Conservation (phyloP, 1,284 basidiomycete species). For the Pseudomicrostroma phylloplanum region DNA sequence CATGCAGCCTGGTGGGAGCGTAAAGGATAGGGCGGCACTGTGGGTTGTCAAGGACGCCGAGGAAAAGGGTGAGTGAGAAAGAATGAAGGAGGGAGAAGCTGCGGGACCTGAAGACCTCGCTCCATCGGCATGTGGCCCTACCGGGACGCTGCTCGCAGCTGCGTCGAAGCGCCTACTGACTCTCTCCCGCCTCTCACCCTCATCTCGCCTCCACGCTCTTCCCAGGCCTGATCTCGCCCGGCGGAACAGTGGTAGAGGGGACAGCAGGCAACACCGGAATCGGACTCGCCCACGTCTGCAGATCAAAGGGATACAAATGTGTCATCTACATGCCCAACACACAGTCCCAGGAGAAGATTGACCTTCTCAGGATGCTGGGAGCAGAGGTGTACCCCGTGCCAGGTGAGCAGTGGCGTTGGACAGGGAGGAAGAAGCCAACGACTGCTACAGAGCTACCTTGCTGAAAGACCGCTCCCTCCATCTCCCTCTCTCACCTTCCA, state of each 20-base stretch:
- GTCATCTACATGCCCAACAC: constrained; percentile 99
- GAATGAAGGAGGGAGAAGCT: not conserved
- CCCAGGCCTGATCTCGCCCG: constrained; percentile 64
- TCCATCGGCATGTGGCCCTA: too few species aligned
- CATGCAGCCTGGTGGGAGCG: constrained; percentile 96
- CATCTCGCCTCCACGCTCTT: not conserved
- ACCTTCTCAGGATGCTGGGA: constrained; percentile 90
- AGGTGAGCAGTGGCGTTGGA: constrained; percentile 42
- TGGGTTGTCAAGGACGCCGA: constrained; percentile 86
- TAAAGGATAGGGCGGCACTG: constrained; percentile 94
- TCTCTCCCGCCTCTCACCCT: not conserved
- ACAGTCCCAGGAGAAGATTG: constrained; percentile 92
- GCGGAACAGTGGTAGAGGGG: constrained; percentile 93
- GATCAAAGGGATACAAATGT: constrained; percentile 65
- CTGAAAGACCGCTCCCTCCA: not conserved
- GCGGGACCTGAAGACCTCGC: too few species aligned
- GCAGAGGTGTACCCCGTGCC: constrained; percentile 93
- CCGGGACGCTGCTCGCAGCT: too few species aligned
- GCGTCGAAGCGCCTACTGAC: not conserved
- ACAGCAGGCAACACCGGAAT: constrained; percentile 99
- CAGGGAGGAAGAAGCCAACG: constrained; percentile 55
- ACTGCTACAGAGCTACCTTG: not conserved
- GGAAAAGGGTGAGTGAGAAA: constrained; percentile 63
- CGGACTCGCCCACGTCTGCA: constrained; percentile 81
- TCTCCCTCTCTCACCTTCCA: constrained; percentile 15